These are phyloP conservation scores for Starmerella stigmatis DNA, from an alignment of 805 yeast species.

Conservation along the genomic window DNA sequence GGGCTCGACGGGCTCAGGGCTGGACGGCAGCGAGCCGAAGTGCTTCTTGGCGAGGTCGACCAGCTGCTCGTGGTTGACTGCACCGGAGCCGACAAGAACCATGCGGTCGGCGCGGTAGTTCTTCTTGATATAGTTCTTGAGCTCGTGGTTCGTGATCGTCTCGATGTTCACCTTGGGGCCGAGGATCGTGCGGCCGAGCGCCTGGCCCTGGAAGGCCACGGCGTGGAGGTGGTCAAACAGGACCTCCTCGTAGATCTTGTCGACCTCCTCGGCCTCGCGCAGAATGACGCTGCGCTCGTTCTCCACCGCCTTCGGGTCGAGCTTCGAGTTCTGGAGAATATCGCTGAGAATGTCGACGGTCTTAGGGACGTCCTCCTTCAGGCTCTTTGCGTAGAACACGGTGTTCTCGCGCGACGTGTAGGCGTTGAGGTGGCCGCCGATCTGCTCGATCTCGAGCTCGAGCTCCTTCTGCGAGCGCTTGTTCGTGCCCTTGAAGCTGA, in stretches of 20 bases:
- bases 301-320: conserved; percentile 78
- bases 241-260: conserved; percentile 96
- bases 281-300: conserved; percentile 93
- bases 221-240: conserved; percentile 95
- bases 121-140: conserved; percentile 64
- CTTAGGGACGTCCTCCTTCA: conserved; percentile 67
- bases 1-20: conserved; percentile 48
- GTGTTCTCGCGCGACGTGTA: conserved; percentile 97
- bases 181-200: conserved; percentile 88
- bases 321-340: conserved; percentile 72
- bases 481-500: conserved; percentile 90
- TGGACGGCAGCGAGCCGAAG: conserved; percentile 44
- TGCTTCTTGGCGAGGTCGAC: conserved; percentile 63
- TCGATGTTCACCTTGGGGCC: conserved; percentile 88
- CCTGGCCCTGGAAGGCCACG: conserved; percentile 79
- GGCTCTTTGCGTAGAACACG: conserved; percentile 86
- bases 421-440: conserved; percentile 97
- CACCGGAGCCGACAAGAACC: conserved; percentile 95
- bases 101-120: conserved; percentile 94
- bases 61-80: conserved; percentile 76
- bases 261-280: conserved; percentile 95
- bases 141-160: conserved; percentile 64
- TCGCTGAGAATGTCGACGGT: conserved; percentile 84
- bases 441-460: conserved; percentile 88
- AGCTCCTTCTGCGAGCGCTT: conserved; percentile 68